Percentiles rank a stretch among this genome's conserved stretches.
These are phyloP conservation scores for Phaffia australis DNA, from an alignment of 768 basidiomycete species.

Conservation along the genomic window DNA sequence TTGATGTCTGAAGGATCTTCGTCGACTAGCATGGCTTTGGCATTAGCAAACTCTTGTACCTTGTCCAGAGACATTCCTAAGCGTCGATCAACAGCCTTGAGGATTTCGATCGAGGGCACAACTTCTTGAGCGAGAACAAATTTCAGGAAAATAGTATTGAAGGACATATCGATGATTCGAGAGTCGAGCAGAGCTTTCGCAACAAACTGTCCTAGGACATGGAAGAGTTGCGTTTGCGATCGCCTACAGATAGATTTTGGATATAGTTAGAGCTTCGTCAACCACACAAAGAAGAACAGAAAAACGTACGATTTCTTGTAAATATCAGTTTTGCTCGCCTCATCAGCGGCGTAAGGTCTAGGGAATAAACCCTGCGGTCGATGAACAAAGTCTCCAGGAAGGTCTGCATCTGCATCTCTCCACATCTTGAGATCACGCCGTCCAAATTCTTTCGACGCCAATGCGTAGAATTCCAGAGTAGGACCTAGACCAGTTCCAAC, in stretches of 20 bases:
- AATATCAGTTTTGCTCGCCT: conserved; percentile 20
- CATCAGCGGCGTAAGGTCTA: conserved; percentile 45
- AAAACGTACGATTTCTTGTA: not conserved
- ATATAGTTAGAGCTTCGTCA: not conserved
- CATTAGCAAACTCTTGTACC: conserved; percentile 47
- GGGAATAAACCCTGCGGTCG: conserved; percentile 83
- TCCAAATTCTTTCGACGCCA: conserved; percentile 91
- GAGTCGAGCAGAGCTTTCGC: conserved; percentile 96
- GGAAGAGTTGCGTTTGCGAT: conserved; percentile 54
- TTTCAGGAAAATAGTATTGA: conserved; percentile 92
- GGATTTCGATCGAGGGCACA: conserved; percentile 66
- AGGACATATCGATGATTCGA: conserved; percentile 86
- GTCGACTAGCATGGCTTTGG: conserved; percentile 45
- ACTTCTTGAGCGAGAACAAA: conserved; percentile 77
- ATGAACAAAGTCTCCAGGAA: conserved; percentile 60
- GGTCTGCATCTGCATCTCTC: conserved; percentile 64
- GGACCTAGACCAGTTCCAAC: conserved; percentile 96
- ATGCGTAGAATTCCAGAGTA: conserved; percentile 95
- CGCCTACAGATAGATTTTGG: not conserved
- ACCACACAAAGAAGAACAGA: not conserved
- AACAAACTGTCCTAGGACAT: conserved; percentile 87
- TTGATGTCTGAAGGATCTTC: conserved; percentile 39
- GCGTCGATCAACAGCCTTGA: conserved; percentile 77
- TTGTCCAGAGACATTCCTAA: conserved; percentile 77
- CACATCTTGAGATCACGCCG: conserved; percentile 77